phyloP scores from a whole-genome alignment of 1,284 basidiomycete species.

The Apiotrichum veenhuisii region DNA sequence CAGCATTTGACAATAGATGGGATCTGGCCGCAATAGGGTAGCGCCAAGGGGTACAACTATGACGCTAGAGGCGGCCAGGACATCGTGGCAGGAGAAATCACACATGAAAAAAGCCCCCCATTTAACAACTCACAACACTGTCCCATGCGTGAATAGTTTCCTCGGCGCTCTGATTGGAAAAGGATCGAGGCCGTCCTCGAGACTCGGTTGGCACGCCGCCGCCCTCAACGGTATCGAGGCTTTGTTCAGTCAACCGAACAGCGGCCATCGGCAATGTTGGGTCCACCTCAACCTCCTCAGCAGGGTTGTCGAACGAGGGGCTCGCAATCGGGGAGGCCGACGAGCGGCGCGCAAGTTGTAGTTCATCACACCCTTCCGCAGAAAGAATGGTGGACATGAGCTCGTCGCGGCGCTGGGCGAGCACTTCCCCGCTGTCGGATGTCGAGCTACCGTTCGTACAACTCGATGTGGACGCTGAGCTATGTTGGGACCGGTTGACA shows the following conservation, averaged over 20 bases:
- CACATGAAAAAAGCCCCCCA: not conserved
- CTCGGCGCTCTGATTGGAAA: not conserved
- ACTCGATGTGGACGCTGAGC: conserved; percentile 17
- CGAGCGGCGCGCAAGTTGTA: not conserved
- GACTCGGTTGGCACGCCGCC: not conserved
- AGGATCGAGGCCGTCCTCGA: conserved; percentile 8
- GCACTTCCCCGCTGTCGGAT: conserved; percentile 7
- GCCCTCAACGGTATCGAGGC: no score
- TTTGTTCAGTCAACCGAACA: no score
- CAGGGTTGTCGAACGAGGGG: not conserved
- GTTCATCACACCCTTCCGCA: not conserved
- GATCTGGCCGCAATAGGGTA: no score
- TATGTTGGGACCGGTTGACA: conserved; percentile 8
- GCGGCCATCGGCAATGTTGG: no score
- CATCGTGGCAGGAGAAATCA: not conserved
- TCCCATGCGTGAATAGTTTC: conserved; percentile 41
- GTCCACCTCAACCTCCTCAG: no score
- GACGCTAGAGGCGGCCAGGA: not conserved
- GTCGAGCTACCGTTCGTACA: not conserved
- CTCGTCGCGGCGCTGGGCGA: conserved; percentile 13
- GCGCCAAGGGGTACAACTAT: not conserved
- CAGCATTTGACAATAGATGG: not conserved
- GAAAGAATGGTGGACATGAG: conserved; percentile 12
- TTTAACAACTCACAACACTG: conserved; percentile 38
- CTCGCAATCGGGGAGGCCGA: not conserved